Evolutionary conservation across 2,329 filamentous ascomycete genomes (phyloP).

Genomic region (Zasmidium angulare): DNA sequence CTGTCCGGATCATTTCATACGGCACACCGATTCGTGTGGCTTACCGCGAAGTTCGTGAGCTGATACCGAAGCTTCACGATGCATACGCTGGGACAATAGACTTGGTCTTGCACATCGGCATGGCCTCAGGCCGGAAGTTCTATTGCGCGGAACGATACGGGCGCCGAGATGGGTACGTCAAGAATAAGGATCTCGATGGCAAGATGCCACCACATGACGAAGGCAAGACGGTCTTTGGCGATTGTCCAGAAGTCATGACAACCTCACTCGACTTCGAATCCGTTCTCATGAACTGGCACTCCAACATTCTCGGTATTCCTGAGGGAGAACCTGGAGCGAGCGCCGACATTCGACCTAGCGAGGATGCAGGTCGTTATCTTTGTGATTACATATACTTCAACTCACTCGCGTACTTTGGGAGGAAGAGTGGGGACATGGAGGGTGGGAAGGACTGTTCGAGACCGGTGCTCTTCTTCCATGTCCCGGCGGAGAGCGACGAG

Average conservation of each 20-base stretch:
- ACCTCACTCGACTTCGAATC: conserved; percentile 33
- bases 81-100: conserved; percentile 55
- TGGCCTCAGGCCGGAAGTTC: conserved; percentile 64
- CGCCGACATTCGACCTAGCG: conserved; percentile 36
- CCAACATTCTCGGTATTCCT: conserved; percentile 26
- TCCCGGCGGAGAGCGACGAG: conserved; percentile 39
- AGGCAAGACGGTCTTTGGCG: conserved; percentile 24
- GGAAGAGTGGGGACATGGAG: conserved; percentile 22
- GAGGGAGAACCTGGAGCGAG: conserved; percentile 27
- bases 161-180: conserved; percentile 68
- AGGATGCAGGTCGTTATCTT: conserved; percentile 44
- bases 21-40: conserved; percentile 67
- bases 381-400: conserved; percentile 49
- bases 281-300: conserved; percentile 32
- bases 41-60: conserved; percentile 64
- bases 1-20: conserved; percentile 64
- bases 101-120: conserved; percentile 74
- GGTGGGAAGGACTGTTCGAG: conserved; percentile 21
- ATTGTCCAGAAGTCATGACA: conserved; percentile 31
- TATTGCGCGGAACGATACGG: conserved; percentile 72
- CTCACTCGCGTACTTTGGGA: conserved; percentile 37
- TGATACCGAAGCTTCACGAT: conserved; percentile 64
- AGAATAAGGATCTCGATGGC: conserved; percentile 67
- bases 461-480: conserved; percentile 45
- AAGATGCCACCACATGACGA: conserved; percentile 30